Evolutionary conservation across 2,329 filamentous ascomycete genomes (phyloP).

Genomic region (Lojkania enalia): DNA sequence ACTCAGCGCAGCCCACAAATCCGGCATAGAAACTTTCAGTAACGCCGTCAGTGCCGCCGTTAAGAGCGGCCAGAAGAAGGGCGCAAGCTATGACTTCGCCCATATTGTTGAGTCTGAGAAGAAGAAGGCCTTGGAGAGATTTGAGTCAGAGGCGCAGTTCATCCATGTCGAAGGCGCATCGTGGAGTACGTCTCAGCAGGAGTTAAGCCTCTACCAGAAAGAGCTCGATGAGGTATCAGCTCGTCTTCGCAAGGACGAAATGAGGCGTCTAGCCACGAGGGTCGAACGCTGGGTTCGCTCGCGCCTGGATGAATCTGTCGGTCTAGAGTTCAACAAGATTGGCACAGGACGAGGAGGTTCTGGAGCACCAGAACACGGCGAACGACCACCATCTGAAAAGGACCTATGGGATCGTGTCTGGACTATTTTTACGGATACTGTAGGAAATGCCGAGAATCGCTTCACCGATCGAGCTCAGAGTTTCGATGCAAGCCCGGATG

Average conservation of each 20-base stretch:
- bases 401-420: slow-evolving; percentile 96
- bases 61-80: slow-evolving; percentile 90
- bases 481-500: slow-evolving; percentile 88
- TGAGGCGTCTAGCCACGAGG: slow-evolving; percentile 86
- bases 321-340: slow-evolving; percentile 93
- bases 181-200: slow-evolving; percentile 86
- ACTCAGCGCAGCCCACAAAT: slow-evolving; percentile 84
- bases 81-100: slow-evolving; percentile 89
- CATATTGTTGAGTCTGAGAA: slow-evolving; percentile 88
- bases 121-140: slow-evolving; percentile 71
- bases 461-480: slow-evolving; percentile 89
- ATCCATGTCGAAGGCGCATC: slow-evolving; percentile 76
- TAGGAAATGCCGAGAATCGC: slow-evolving; percentile 79
- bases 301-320: slow-evolving; percentile 82
- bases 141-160: slow-evolving; percentile 73
- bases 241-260: slow-evolving; percentile 88
- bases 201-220: slow-evolving; percentile 79
- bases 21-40: slow-evolving; percentile 79
- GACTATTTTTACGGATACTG: slow-evolving; percentile 79
- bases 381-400: slow-evolving; percentile 72
- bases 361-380: slow-evolving; percentile 76
- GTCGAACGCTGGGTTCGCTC: slow-evolving; percentile 94
- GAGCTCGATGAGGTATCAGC: slow-evolving; percentile 88
- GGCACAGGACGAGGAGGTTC: slow-evolving; percentile 83
- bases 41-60: slow-evolving; percentile 85